Conservation (phyloP, 768 basidiomycete genomes). For the Tylopilus balloui region DNA sequence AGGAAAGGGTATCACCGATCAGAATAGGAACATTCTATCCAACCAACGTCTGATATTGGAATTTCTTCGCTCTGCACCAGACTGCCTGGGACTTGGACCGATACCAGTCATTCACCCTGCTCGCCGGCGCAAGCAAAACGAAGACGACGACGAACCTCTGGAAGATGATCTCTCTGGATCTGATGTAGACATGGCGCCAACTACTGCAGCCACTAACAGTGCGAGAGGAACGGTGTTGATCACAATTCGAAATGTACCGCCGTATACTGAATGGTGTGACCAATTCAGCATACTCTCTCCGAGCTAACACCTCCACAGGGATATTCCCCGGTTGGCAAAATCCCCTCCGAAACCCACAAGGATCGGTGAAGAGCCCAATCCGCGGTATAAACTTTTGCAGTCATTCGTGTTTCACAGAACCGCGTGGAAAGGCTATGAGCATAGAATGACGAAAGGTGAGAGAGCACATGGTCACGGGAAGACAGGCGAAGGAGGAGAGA, state of each 20-base stretch:
- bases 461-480: conserved; percentile 58
- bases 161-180: conserved; percentile 11
- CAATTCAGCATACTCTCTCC: conserved; percentile 6
- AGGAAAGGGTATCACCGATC: conserved; percentile 90
- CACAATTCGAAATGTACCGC: conserved; percentile 79
- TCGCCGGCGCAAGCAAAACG: conserved; percentile 42
- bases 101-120: conserved; percentile 40
- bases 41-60: conserved; percentile 82
- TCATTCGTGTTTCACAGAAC: conserved; percentile 75
- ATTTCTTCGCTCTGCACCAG: conserved; percentile 72
- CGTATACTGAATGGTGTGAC: conserved; percentile 82
- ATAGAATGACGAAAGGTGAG: conserved; percentile 92
- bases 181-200: conserved; percentile 10
- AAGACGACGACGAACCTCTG: conserved; percentile 42
- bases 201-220: neutral
- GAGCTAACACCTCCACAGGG: conserved; percentile 42
- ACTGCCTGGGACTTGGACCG: conserved; percentile 55
- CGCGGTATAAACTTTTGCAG: conserved; percentile 63
- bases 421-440: conserved; percentile 81
- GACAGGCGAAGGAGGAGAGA: conserved; percentile 71
- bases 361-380: conserved; percentile 49
- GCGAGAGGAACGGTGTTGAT: conserved; percentile 74
- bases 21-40: conserved; percentile 86
- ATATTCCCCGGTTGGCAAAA: conserved; percentile 71
- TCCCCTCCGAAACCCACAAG: conserved; percentile 55